phyloP scores from a whole-genome alignment of 2,329 filamentous ascomycete species.

The Aspergillus sp. region DNA sequence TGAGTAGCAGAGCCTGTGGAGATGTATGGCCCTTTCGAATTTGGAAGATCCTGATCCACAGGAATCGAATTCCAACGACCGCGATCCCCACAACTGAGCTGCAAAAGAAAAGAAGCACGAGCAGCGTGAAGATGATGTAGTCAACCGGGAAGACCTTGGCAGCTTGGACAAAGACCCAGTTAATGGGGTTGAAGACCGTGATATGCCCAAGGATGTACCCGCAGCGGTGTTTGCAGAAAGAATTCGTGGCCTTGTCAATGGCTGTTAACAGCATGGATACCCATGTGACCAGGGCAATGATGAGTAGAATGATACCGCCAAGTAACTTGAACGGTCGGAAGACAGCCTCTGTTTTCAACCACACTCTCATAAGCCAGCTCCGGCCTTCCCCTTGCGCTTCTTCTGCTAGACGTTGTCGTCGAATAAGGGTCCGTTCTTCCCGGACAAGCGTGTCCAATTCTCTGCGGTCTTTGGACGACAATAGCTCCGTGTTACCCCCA shows the following conservation, averaged over 20 bases:
- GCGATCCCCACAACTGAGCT: slow-evolving; percentile 85
- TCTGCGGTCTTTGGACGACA: slow-evolving; percentile 81
- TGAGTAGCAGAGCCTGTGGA: slow-evolving; percentile 86
- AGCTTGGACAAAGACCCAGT: slow-evolving; percentile 80
- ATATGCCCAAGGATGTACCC: slow-evolving; percentile 87
- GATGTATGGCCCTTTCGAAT: slow-evolving; percentile 86
- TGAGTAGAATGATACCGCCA: slow-evolving; percentile 73
- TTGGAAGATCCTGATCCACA: slow-evolving; percentile 91
- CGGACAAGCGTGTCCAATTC: slow-evolving; percentile 84
- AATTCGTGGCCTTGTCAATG: slow-evolving; percentile 96
- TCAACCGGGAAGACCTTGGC: slow-evolving; percentile 86
- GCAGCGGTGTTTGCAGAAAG: slow-evolving; percentile 83
- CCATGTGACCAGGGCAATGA: slow-evolving; percentile 75
- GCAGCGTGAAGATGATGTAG: slow-evolving; percentile 81
- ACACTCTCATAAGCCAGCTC: slow-evolving; percentile 69
- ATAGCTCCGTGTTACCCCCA: slow-evolving; percentile 68
- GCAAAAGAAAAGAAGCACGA: slow-evolving; percentile 85
- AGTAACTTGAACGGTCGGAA: slow-evolving; percentile 87
- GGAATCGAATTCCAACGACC: slow-evolving; percentile 85
- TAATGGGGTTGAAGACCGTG: slow-evolving; percentile 92
- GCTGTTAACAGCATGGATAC: slow-evolving; percentile 91
- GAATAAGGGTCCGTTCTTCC: slow-evolving; percentile 88
- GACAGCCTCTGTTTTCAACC: slow-evolving; percentile 77
- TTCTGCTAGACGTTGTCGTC: slow-evolving; percentile 81
- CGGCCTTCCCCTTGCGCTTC: slow-evolving; percentile 67